A percentile compares a stretch with the other conserved stretches of the same genome.
These are phyloP conservation scores for Echria macrotheca DNA, from an alignment of 495 filamentous ascomycete genomes.

Conservation along the genomic window DNA sequence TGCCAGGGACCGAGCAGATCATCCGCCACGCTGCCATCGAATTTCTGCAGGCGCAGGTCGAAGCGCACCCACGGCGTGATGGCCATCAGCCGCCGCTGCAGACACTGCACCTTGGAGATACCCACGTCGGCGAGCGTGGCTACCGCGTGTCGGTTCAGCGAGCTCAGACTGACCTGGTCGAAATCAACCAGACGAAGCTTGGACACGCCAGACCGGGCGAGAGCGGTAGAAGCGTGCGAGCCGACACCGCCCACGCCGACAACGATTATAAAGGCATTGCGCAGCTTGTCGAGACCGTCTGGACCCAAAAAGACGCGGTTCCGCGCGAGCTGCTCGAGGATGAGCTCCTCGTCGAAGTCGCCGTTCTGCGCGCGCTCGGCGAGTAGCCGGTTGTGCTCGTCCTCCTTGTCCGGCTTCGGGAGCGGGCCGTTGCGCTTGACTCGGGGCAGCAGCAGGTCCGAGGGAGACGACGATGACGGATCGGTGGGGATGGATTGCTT, in stretches of 20 bases:
- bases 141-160: constrained; percentile 88
- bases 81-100: constrained; percentile 71
- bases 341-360: constrained; percentile 91
- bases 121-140: constrained; percentile 93
- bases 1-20: constrained; percentile 57
- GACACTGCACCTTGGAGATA: constrained; percentile 84
- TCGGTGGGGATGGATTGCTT: constrained; percentile 73
- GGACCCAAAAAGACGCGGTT: constrained; percentile 89
- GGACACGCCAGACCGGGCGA: constrained; percentile 83
- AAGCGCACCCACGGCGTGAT: constrained; percentile 88
- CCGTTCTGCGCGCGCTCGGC: constrained; percentile 76
- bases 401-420: constrained; percentile 58
- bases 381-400: constrained; percentile 67
- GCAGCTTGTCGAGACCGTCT: constrained; percentile 71
- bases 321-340: constrained; percentile 91
- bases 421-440: constrained; percentile 54
- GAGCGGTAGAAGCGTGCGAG: constrained; percentile 79
- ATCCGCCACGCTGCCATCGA: constrained; percentile 55
- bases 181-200: constrained; percentile 92
- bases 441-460: too few species aligned
- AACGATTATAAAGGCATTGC: constrained; percentile 75
- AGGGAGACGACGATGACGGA: too few species aligned
- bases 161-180: constrained; percentile 92
- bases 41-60: constrained; percentile 82
- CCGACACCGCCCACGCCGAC: constrained; percentile 95